Base-by-base conservation (phyloP, 1,284 basidiomycete genomes). In the Clitocybe nebularis region DNA sequence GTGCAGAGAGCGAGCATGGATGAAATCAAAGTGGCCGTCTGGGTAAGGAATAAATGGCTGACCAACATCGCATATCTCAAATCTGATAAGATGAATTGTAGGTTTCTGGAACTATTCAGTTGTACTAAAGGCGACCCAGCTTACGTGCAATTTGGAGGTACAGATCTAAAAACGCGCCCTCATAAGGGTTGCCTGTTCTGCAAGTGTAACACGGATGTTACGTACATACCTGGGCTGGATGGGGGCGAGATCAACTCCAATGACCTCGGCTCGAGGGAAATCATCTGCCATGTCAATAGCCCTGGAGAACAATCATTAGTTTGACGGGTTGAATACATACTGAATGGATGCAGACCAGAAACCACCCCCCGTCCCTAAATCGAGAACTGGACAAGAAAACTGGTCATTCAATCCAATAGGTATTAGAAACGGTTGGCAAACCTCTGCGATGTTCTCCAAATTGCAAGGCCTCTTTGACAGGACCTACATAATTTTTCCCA, bases 121-220 rank as follows among this genome's bases (percentile, higher is more conserved):
- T 16, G n/a, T 20, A 37, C 9, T 14, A 35, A 17, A 20, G 45
- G 37, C 45, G 36, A 24, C 19, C 40, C 36, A 45, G 55, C 72
- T 63, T 69, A 81, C 81, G 73, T 75, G 78, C 81, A 84, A 48
- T 83, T 83, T 10, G 73, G 71, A 34, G 81, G 81, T 16, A 84
- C 81, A 35, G 69, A 66, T 49, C 81, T 84, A 54, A 36, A 50
- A 46, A 39, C 39, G 34, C 42, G 29, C 29, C 37, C 28, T 49
- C 37, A 53, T 47, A 56, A 46, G 38, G 23, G 45, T 35, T 46
- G 42, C 25, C 17, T 35, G 39, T 32, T 22, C 32, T 26, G 21
- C 21, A 10, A 41, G 24, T 29, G 40, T 49, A 46, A 54, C 54
- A 47, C 52, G 51, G 40, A 41, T 47, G 45, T 49, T 50, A 24